These are phyloP conservation scores for Sporothrix mexicana DNA, from an alignment of 2,329 filamentous ascomycete species.

Conservation along the genomic window DNA sequence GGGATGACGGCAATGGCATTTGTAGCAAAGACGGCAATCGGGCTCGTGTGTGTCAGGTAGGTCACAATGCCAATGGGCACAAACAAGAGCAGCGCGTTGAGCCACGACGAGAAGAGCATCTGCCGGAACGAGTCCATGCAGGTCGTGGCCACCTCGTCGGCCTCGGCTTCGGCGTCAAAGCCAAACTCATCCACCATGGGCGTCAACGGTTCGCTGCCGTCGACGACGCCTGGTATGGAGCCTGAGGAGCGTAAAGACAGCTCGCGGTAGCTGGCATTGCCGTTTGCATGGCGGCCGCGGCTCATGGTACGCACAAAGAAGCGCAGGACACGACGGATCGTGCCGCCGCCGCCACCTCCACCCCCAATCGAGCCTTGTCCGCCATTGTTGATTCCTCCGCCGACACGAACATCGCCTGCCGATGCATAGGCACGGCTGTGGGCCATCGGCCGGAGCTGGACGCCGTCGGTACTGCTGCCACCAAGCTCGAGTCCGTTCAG, in stretches of 20 bases:
- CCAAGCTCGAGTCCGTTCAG: neutral
- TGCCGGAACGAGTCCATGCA: conserved; percentile 37
- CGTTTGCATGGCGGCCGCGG: neutral
- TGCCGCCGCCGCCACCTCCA: neutral
- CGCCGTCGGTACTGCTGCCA: neutral
- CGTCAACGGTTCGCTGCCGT: conserved; percentile 9
- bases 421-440: conserved; percentile 25
- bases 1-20: conserved; percentile 79
- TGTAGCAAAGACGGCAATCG: conserved; percentile 71
- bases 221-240: neutral
- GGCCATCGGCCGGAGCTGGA: conserved; percentile 20
- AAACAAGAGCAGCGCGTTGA: conserved; percentile 77
- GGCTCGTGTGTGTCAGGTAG: conserved; percentile 57
- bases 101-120: conserved; percentile 73
- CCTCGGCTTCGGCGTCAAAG: neutral
- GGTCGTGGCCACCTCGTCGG: conserved; percentile 1
- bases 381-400: neutral
- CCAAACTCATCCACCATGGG: conserved; percentile 5
- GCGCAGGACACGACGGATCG: conserved; percentile 14
- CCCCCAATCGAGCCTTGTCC: neutral
- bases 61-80: conserved; percentile 78
- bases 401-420: conserved; percentile 6
- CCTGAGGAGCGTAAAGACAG: neutral
- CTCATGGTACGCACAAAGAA: conserved; percentile 25
- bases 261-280: conserved; percentile 22